Conservation (phyloP, 345 rosid genomes). For the Clarkia xantiana region DNA sequence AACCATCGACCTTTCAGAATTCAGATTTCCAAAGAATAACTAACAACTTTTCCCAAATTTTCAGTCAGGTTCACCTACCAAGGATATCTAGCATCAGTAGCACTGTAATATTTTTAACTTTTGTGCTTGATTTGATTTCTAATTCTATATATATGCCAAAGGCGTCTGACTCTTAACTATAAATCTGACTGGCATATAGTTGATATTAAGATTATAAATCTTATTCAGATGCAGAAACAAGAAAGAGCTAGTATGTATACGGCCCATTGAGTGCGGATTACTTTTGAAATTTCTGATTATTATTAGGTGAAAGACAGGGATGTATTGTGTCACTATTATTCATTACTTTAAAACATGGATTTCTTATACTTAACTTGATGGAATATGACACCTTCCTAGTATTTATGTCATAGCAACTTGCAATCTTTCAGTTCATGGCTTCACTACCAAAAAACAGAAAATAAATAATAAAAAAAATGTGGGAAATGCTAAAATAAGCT, state of each 20-base stretch:
- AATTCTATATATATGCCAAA: neutral
- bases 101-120: neutral
- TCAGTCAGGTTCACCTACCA: neutral
- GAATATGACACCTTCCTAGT: constrained; percentile 27
- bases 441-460: neutral
- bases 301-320: constrained; percentile 29
- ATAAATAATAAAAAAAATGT: too few species aligned
- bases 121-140: neutral
- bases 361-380: constrained; percentile 28
- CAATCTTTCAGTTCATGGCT: constrained; percentile 6
- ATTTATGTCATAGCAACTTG: constrained; percentile 2
- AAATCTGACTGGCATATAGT: neutral
- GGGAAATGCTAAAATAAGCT: constrained; percentile 1
- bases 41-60: too few species aligned
- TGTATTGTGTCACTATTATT: constrained; percentile 16
- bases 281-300: constrained; percentile 14
- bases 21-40: constrained; percentile 10
- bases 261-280: constrained; percentile 27
- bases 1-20: constrained; percentile 3
- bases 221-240: neutral
- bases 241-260: constrained; percentile 4
- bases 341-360: constrained; percentile 30
- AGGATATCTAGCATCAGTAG: neutral
- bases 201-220: neutral
- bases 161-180: neutral